Conservation (phyloP, 1,139 yeast genomes). For the Kurtzmaniella quercitrusa region DNA sequence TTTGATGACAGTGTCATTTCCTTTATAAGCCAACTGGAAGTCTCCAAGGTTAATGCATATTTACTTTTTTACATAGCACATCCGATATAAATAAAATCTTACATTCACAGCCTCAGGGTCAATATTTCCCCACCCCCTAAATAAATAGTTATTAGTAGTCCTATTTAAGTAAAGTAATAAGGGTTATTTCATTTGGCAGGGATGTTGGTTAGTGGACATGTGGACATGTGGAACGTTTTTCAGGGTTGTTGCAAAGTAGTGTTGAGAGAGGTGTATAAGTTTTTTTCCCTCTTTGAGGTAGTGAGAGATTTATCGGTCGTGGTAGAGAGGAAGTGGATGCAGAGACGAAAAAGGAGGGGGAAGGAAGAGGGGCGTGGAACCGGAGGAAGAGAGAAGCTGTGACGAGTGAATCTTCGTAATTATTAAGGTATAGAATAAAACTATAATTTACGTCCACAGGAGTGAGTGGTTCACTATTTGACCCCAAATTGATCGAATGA, state of each 20-base stretch:
- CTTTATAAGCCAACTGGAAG: slow-evolving; percentile 58
- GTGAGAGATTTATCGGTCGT: not conserved
- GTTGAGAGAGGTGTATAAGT: not conserved
- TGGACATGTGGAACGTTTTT: not conserved
- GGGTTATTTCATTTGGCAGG: not conserved
- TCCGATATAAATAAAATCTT: not conserved
- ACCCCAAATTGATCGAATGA: too few relatives aligned
- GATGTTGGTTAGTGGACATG: not conserved
- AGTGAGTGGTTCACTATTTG: too few relatives aligned
- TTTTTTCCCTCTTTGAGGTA: not conserved
- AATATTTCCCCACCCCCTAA: too few relatives aligned
- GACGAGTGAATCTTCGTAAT: too few relatives aligned
- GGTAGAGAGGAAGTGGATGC: not conserved
- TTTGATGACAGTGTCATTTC: slow-evolving; percentile 91
- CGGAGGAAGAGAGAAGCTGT: too few relatives aligned
- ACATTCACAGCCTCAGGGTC: not conserved
- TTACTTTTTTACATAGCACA: slow-evolving; percentile 72
- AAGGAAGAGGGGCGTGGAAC: not conserved
- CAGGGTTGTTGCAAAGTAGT: not conserved
- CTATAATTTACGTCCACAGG: too few relatives aligned
- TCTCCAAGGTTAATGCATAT: slow-evolving; percentile 69
- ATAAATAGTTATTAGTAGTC: too few relatives aligned
- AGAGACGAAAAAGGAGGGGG: too few relatives aligned
- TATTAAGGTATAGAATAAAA: not conserved
- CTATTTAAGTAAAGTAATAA: not conserved